Conservation (phyloP, 495 filamentous ascomycete genomes). For the Parmelia sp. region DNA sequence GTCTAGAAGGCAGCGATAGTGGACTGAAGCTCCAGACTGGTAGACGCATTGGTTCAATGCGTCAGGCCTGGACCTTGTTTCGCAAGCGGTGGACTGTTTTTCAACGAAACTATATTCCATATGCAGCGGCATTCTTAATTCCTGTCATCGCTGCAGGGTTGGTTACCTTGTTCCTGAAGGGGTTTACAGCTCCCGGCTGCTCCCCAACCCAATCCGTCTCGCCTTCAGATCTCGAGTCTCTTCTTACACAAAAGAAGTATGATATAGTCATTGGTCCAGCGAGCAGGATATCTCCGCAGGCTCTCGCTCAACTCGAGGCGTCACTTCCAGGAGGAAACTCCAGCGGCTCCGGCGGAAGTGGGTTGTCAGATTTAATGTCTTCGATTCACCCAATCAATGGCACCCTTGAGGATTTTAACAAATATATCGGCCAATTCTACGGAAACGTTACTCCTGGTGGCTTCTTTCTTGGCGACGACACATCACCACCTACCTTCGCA, state of each 20-base stretch:
- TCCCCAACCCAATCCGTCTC: slow-evolving; percentile 40
- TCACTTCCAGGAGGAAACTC: slow-evolving; percentile 31
- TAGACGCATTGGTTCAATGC: slow-evolving; percentile 52
- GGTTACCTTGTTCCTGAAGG: slow-evolving; percentile 62
- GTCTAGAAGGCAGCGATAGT: slow-evolving; percentile 17
- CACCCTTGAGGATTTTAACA: slow-evolving; percentile 58
- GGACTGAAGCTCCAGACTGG: slow-evolving; percentile 60
- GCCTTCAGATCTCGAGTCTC: slow-evolving; percentile 33
- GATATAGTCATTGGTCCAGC: slow-evolving; percentile 58
- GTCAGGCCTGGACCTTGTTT: slow-evolving; percentile 68
- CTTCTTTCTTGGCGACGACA: slow-evolving; percentile 60
- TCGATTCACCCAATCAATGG: slow-evolving; percentile 52
- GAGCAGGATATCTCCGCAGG: slow-evolving; percentile 37
- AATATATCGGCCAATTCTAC: slow-evolving; percentile 54
- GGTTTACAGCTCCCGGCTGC: slow-evolving; percentile 52
- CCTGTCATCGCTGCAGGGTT: slow-evolving; percentile 71
- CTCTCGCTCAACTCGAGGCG: slow-evolving; percentile 37
- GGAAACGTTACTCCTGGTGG: slow-evolving; percentile 66
- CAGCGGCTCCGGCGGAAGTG: slow-evolving; percentile 17
- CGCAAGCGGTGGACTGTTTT: slow-evolving; percentile 70
- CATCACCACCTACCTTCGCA: slow-evolving; percentile 50
- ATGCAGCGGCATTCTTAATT: slow-evolving; percentile 61
- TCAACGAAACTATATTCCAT: slow-evolving; percentile 68
- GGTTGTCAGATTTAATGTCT: slow-evolving; percentile 20
- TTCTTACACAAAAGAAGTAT: slow-evolving; percentile 35